phyloP scores from a whole-genome alignment of 1,284 basidiomycete genomes.

The Ceratorhiza oryzae-sativae region DNA sequence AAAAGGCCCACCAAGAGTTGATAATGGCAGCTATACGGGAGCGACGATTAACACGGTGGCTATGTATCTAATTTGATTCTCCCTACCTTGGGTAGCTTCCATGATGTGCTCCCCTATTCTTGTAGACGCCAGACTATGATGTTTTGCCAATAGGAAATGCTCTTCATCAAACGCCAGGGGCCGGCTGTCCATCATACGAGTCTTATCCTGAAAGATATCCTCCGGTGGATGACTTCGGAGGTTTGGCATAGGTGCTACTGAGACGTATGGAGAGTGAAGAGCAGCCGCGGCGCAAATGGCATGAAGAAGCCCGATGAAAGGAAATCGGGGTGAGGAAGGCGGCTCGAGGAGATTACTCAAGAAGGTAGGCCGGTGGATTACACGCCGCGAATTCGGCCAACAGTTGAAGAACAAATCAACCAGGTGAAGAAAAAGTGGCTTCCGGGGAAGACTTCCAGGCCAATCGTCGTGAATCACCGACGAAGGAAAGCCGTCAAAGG shows the following conservation, averaged over 20 bases:
- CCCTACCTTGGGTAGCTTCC: constrained; percentile 20
- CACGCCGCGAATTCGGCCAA: constrained; percentile 27
- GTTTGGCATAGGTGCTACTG: constrained; percentile 3
- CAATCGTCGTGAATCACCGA: constrained; percentile 2
- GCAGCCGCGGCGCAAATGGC: constrained; percentile 30
- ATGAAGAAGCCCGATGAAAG: constrained; percentile 20
- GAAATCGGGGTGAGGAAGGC: constrained; percentile 27
- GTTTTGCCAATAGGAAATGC: constrained; percentile 8
- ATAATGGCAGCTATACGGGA: constrained; percentile 1
- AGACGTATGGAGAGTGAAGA: constrained; percentile 11
- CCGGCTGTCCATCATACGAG: background rate
- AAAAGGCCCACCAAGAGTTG: constrained; percentile 33
- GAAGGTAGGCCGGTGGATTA: constrained; percentile 27
- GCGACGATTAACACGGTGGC: background rate
- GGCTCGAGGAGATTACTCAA: constrained; percentile 17
- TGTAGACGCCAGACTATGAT: background rate
- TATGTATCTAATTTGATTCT: background rate
- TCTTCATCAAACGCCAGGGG: constrained; percentile 14
- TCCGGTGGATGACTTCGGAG: background rate
- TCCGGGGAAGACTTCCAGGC: constrained; percentile 10
- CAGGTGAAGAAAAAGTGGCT: constrained; percentile 24
- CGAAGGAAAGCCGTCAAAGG: background rate
- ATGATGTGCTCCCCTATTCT: background rate
- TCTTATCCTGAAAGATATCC: constrained; percentile 19
- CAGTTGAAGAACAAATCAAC: constrained; percentile 30